phyloP scores from a whole-genome alignment of 768 basidiomycete species.

The Tricholomella constricta region DNA sequence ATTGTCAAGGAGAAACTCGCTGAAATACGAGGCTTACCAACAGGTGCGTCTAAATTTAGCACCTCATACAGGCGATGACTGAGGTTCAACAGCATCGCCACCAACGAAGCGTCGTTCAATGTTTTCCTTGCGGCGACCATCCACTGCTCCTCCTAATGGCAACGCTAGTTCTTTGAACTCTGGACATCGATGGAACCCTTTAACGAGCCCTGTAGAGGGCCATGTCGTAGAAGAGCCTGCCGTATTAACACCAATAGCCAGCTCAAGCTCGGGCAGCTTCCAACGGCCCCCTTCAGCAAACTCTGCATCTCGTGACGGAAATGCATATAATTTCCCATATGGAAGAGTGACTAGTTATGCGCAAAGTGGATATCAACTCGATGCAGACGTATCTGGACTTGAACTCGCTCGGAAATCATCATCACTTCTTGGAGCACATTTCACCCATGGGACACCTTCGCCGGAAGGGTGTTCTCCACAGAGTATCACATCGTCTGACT shows the following conservation, averaged over 20 bases:
- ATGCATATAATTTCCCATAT: background rate
- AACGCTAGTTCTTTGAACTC: slow-evolving; percentile 5
- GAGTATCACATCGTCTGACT: slow-evolving; percentile 6
- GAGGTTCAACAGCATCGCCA: background rate
- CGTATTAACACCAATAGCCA: background rate
- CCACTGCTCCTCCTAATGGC: slow-evolving; percentile 17
- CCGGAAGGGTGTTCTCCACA: background rate
- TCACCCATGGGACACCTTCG: background rate
- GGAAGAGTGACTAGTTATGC: background rate
- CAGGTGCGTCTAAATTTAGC: background rate
- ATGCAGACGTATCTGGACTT: slow-evolving; percentile 3
- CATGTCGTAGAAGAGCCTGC: background rate
- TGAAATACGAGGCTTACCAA: slow-evolving; percentile 18
- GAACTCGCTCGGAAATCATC: slow-evolving; percentile 12
- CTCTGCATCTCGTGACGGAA: background rate
- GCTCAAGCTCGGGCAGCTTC: background rate
- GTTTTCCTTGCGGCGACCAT: slow-evolving; percentile 20
- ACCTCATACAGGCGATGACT: background rate
- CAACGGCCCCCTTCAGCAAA: background rate
- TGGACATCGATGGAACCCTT: background rate
- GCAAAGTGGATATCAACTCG: background rate
- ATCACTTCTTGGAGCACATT: slow-evolving; percentile 3
- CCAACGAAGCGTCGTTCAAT: slow-evolving; percentile 10
- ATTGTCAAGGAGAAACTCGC: slow-evolving; percentile 29
- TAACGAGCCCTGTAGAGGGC: background rate